These are phyloP conservation scores for Phytophthora brassicae DNA, from an alignment of 352 stramenopile species.

Conservation along the genomic window DNA sequence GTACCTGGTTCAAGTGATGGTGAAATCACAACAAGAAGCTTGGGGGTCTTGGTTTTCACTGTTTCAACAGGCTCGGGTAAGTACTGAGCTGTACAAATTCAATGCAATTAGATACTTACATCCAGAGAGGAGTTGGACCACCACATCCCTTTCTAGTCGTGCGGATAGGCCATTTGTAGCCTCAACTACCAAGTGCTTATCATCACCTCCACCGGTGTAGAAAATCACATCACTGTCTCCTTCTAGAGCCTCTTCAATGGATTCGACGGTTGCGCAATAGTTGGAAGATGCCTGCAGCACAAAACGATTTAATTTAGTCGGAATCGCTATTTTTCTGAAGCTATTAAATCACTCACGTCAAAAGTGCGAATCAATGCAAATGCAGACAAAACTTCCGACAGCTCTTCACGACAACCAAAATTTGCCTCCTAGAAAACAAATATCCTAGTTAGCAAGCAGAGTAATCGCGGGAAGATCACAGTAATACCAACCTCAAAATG, in stretches of 20 bases:
- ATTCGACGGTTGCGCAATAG: constrained; percentile 33
- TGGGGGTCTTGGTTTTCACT: constrained; percentile 20
- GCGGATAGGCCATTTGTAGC: constrained; percentile 35
- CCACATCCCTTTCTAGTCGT: constrained; percentile 32
- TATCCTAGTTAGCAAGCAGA: background rate
- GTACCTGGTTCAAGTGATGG: constrained; percentile 33
- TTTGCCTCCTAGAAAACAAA: constrained; percentile 20
- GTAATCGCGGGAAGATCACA: background rate
- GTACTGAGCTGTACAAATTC: background rate
- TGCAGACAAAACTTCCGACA: constrained; percentile 45
- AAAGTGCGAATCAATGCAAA: constrained; percentile 47
- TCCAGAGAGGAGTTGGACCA: constrained; percentile 30
- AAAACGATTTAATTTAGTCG: background rate
- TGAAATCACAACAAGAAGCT: constrained; percentile 44
- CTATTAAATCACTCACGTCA: constrained; percentile 31
- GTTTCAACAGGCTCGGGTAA: constrained; percentile 10
- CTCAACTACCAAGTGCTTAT: constrained; percentile 37
- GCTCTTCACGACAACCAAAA: constrained; percentile 49
- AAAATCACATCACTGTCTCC: constrained; percentile 40
- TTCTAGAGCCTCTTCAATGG: constrained; percentile 33
- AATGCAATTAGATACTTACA: constrained; percentile 18
- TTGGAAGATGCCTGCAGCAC: constrained; percentile 37
- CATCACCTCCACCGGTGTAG: constrained; percentile 44
- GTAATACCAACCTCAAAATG: constrained; percentile 23
- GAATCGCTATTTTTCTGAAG: background rate